Percentiles rank a stretch among this genome's conserved stretches.
Evolutionary conservation across 1,284 basidiomycete genomes (phyloP).

Genomic region (Pterulicium gracile): DNA sequence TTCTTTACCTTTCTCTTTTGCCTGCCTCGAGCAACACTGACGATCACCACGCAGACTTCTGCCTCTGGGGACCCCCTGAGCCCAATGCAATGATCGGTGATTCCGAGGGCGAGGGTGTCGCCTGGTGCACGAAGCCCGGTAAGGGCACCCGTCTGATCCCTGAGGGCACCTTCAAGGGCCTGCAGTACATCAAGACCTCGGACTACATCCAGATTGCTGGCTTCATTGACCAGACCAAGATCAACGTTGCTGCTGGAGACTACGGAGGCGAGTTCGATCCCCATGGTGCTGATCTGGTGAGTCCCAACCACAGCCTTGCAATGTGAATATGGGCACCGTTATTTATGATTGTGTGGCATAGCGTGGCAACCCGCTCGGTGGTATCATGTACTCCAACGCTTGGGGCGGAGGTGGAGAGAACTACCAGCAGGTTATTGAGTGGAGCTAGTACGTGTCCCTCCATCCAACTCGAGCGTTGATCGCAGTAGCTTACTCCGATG

Average conservation of each 20-base stretch:
- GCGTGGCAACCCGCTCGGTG: slow-evolving; percentile 43
- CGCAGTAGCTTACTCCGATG: too few relatives aligned
- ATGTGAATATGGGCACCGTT: background rate
- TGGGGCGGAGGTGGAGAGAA: slow-evolving; percentile 26
- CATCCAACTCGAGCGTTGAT: background rate
- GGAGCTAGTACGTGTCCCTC: slow-evolving; percentile 27
- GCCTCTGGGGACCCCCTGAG: slow-evolving; percentile 37
- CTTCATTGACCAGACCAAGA: slow-evolving; percentile 46
- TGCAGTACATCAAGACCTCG: slow-evolving; percentile 43
- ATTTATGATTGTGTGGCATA: slow-evolving; percentile 9
- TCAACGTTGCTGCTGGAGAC: slow-evolving; percentile 39
- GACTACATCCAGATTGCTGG: slow-evolving; percentile 50
- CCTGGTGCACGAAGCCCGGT: slow-evolving; percentile 51
- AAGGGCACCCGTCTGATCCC: slow-evolving; percentile 45
- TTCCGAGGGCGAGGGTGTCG: slow-evolving; percentile 57
- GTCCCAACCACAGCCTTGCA: slow-evolving; percentile 12
- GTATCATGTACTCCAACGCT: slow-evolving; percentile 41
- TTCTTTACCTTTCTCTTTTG: background rate
- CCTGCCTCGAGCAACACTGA: slow-evolving; percentile 6
- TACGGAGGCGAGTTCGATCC: slow-evolving; percentile 50
- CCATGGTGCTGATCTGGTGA: slow-evolving; percentile 28
- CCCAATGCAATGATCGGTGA: slow-evolving; percentile 40
- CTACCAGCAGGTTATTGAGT: slow-evolving; percentile 34
- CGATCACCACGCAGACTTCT: slow-evolving; percentile 32
- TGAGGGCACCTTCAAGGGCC: slow-evolving; percentile 35